Percentiles rank a stretch among this genome's conserved stretches.
Evolutionary conservation across 1,284 basidiomycete species (phyloP).

Genomic region (Dichomitus squalens): DNA sequence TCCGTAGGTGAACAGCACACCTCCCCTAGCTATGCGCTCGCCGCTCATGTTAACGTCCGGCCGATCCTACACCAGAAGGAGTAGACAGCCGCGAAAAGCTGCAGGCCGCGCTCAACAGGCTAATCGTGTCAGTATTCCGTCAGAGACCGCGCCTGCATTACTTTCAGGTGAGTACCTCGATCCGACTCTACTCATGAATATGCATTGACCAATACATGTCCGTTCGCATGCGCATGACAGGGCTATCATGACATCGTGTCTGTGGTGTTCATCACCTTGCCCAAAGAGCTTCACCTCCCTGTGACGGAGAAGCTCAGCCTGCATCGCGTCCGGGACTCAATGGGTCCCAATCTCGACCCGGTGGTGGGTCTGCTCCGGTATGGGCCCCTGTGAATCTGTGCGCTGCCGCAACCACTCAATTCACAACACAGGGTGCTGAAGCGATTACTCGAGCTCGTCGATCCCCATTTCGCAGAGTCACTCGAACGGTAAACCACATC

Average conservation of each 20-base stretch:
- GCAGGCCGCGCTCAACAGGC: constrained; percentile 69
- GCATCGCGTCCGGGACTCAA: constrained; percentile 84
- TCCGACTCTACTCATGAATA: background rate
- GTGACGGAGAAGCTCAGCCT: constrained; percentile 77
- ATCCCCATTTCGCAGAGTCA: constrained; percentile 69
- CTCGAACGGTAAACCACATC: constrained; percentile 58
- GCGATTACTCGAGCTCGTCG: constrained; percentile 68
- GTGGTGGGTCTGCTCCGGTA: constrained; percentile 83
- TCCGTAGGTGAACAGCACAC: constrained; percentile 67
- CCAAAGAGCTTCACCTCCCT: constrained; percentile 54
- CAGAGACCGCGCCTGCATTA: constrained; percentile 76
- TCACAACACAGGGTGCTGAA: constrained; percentile 57
- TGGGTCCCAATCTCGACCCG: constrained; percentile 85
- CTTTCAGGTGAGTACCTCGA: constrained; percentile 69
- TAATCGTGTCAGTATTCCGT: constrained; percentile 79
- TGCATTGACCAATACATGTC: background rate
- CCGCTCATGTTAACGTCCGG: background rate
- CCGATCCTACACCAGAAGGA: background rate
- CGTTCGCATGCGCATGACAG: constrained; percentile 36
- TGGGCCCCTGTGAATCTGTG: constrained; percentile 14
- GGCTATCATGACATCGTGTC: constrained; percentile 94
- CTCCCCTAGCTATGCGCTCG: constrained; percentile 3
- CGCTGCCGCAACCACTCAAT: background rate
- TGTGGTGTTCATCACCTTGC: constrained; percentile 83
- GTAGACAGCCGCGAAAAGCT: constrained; percentile 45